These are phyloP conservation scores for Gracilaria vermiculophylla DNA, from an alignment of 23 red algal species.

Conservation along the genomic window DNA sequence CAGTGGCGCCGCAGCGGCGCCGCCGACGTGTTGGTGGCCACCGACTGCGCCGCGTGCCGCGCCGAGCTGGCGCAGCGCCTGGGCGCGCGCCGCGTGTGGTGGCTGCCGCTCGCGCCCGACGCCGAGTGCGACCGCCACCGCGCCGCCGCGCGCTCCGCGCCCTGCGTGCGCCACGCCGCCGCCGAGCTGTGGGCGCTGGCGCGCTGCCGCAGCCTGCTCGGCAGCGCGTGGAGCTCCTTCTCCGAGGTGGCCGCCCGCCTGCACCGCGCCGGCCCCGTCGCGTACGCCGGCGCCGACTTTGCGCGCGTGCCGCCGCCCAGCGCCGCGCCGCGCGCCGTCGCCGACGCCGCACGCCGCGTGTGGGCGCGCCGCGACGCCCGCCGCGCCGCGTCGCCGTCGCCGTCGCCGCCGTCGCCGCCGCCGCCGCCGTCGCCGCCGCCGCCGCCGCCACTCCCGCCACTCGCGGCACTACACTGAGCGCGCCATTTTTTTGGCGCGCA, in stretches of 20 bases:
- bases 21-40: constrained; percentile 43
- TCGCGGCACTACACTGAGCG: constrained; percentile 2
- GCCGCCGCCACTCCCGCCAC: too few species aligned
- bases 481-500: not conserved
- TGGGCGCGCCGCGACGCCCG: not conserved
- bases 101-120: not conserved
- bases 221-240: constrained; percentile 72
- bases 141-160: not conserved
- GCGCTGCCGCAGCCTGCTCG: constrained; percentile 19
- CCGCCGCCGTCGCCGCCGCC: too few species aligned
- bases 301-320: too few species aligned
- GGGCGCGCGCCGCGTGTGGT: constrained; percentile 22
- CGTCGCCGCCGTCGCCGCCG: too few species aligned
- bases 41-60: not conserved
- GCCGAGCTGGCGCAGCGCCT: not conserved
- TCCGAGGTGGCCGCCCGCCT: constrained; percentile 54
- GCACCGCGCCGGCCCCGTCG: not conserved
- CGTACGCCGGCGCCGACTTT: constrained; percentile 65
- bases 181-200: constrained; percentile 45
- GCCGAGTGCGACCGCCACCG: not conserved
- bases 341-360: not conserved
- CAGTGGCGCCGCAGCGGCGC: not conserved
- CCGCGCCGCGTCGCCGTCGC: too few species aligned
- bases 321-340: not conserved
- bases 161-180: constrained; percentile 5